Evolutionary conservation across 805 yeast species (phyloP).

Genomic region (Hemisphaericaspora nanyangensis): DNA sequence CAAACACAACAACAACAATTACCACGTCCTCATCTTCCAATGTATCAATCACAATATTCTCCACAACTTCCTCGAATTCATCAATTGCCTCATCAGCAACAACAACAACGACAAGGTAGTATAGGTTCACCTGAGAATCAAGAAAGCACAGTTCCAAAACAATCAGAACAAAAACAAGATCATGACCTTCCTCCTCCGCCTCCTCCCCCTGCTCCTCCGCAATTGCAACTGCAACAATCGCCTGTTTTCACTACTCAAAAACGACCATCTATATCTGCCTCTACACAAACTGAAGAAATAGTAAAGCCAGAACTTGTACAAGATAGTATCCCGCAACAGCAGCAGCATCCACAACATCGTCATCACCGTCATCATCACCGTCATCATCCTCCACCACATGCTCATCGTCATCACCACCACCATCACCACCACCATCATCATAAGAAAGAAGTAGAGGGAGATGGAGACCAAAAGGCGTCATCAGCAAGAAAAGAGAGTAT

Average conservation of each 20-base stretch:
- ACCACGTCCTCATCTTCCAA: conserved; percentile 10
- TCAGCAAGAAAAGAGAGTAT: no score
- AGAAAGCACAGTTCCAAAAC: no score
- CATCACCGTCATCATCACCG: conserved; percentile 13
- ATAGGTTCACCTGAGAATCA: no score
- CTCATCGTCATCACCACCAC: conserved; percentile 10
- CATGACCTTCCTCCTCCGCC: background rate
- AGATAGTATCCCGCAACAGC: background rate
- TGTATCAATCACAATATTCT: conserved; percentile 10
- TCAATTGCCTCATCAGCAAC: background rate
- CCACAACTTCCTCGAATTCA: conserved; percentile 1
- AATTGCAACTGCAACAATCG: conserved; percentile 3
- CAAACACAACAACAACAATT: conserved; percentile 3
- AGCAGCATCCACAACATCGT: conserved; percentile 11
- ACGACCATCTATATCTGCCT: background rate
- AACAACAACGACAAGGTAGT: conserved; percentile 6
- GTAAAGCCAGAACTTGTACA: background rate
- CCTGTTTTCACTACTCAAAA: background rate
- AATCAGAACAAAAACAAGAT: no score
- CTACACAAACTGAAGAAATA: background rate
- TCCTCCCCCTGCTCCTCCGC: background rate
- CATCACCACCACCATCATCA: conserved; percentile 14
- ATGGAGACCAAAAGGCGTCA: background rate
- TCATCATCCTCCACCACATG: conserved; percentile 8
- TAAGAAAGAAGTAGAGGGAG: background rate